phyloP scores from a whole-genome alignment of 2,329 filamentous ascomycete genomes.

The Xylariaceae sp. region DNA sequence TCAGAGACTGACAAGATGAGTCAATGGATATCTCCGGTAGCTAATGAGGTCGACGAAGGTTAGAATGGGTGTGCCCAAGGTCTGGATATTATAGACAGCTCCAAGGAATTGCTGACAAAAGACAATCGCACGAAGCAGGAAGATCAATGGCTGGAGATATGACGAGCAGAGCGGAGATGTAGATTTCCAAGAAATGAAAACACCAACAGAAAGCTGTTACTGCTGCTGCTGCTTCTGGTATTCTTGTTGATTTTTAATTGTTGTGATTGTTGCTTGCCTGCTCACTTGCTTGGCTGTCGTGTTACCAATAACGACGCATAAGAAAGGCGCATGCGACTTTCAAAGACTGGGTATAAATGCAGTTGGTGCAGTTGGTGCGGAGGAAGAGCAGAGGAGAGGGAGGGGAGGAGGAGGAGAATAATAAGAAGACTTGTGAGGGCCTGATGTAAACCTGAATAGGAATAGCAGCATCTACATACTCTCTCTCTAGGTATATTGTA shows the following conservation, averaged over 20 bases:
- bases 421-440: conserved; percentile 5
- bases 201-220: not conserved
- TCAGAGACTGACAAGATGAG: not conserved
- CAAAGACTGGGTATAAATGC: conserved; percentile 14
- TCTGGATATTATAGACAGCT: not conserved
- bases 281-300: conserved; percentile 7
- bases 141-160: conserved; percentile 2
- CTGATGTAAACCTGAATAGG: conserved; percentile 11
- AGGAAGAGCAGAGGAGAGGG: not conserved
- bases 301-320: conserved; percentile 13
- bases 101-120: not conserved
- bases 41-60: conserved; percentile 1
- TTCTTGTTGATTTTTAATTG: not conserved
- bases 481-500: not conserved
- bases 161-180: not conserved
- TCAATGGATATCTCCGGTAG: conserved; percentile 1
- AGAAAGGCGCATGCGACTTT: conserved; percentile 11
- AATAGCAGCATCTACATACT: not conserved
- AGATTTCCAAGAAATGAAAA: not conserved
- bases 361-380: not conserved
- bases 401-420: not conserved
- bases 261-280: not conserved
- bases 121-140: not conserved
- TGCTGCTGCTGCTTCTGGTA: not conserved
- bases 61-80: not conserved